These are phyloP conservation scores for Lentinula edodes DNA, from an alignment of 768 basidiomycete species.

Conservation along the genomic window DNA sequence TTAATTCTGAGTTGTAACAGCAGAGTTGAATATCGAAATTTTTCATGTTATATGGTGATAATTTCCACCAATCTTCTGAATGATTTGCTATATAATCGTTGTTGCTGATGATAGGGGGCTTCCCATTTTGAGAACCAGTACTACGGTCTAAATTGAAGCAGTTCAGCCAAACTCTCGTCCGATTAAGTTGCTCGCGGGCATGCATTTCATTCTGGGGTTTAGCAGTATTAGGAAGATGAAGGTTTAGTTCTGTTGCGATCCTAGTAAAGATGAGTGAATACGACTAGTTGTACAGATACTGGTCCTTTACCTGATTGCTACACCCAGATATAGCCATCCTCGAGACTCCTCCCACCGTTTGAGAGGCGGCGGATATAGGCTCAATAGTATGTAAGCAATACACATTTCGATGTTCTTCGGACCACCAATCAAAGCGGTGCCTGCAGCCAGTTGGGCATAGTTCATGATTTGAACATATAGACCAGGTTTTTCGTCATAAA, in stretches of 20 bases:
- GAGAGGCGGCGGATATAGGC: slow-evolving; percentile 71
- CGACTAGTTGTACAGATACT: not conserved
- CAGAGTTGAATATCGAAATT: slow-evolving; percentile 79
- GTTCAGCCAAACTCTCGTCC: slow-evolving; percentile 85
- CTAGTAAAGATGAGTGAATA: slow-evolving; percentile 30
- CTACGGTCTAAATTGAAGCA: slow-evolving; percentile 91
- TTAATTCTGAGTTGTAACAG: slow-evolving; percentile 71
- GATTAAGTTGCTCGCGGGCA: slow-evolving; percentile 82
- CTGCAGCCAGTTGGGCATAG: slow-evolving; percentile 72
- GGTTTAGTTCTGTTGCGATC: slow-evolving; percentile 83
- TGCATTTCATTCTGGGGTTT: slow-evolving; percentile 76
- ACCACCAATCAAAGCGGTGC: slow-evolving; percentile 69
- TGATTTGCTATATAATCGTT: slow-evolving; percentile 73
- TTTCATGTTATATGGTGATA: slow-evolving; percentile 60
- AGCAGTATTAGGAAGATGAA: slow-evolving; percentile 71
- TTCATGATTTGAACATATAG: slow-evolving; percentile 71
- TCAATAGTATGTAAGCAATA: slow-evolving; percentile 76
- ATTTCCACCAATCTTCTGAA: slow-evolving; percentile 65
- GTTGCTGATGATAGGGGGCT: slow-evolving; percentile 73
- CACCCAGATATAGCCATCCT: slow-evolving; percentile 84
- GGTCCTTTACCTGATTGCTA: slow-evolving; percentile 68
- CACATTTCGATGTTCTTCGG: slow-evolving; percentile 81
- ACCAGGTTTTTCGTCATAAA: slow-evolving; percentile 63
- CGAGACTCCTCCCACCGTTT: slow-evolving; percentile 87
- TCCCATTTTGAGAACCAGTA: slow-evolving; percentile 84